phyloP scores from a whole-genome alignment of 108 stramenopile species.

The Cylindrotheca fusiformis region DNA sequence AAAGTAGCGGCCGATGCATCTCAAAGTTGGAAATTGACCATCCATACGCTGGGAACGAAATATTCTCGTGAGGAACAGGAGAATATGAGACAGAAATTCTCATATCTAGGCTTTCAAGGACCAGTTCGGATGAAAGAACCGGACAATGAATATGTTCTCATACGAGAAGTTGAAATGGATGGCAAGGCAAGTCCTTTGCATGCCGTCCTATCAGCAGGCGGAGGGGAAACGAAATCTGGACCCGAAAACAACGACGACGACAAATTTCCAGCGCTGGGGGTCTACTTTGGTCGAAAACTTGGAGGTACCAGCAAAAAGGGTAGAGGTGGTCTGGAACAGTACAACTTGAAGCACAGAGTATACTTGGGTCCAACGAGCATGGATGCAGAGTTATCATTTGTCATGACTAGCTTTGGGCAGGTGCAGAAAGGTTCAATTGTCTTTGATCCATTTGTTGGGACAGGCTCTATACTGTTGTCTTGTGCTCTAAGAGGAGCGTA shows the following conservation, averaged over 20 bases:
- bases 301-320: conserved; percentile 45
- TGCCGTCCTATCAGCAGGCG: conserved; percentile 23
- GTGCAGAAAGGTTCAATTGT: conserved; percentile 56
- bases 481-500: conserved; percentile 88
- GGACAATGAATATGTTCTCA: conserved; percentile 64
- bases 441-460: conserved; percentile 97
- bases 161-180: conserved; percentile 73
- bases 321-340: conserved; percentile 66
- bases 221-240: conserved; percentile 12
- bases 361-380: conserved; percentile 98
- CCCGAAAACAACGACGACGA: conserved; percentile 63
- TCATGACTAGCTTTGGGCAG: conserved; percentile 93
- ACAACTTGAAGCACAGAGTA: conserved; percentile 84
- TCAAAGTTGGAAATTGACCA: conserved; percentile 69
- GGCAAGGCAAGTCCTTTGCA: conserved; percentile 45
- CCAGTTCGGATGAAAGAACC: conserved; percentile 68
- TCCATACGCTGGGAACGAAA: conserved; percentile 77
- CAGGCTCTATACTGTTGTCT: conserved; percentile 91
- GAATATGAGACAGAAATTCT: conserved; percentile 59
- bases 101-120: conserved; percentile 47
- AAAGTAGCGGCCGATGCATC: conserved; percentile 8
- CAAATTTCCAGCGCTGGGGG: conserved; percentile 60
- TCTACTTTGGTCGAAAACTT: conserved; percentile 79
- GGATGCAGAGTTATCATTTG: conserved; percentile 91
- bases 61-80: conserved; percentile 72